These are phyloP conservation scores for Mycosarcoma mackinlayi DNA, from an alignment of 1,284 basidiomycete genomes.

Conservation along the genomic window DNA sequence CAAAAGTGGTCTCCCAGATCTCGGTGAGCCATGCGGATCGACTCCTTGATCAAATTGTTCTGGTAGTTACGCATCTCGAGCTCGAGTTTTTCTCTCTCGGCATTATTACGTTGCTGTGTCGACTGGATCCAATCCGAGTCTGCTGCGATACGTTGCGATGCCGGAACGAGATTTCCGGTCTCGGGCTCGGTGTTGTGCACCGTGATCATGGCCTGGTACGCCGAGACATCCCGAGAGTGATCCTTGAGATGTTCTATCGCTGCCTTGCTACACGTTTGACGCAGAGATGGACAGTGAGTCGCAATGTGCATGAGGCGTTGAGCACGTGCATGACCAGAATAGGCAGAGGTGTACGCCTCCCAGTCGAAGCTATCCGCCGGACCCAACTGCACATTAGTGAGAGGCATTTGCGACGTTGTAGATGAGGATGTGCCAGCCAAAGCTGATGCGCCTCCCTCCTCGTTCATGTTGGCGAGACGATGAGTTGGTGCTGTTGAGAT, in stretches of 20 bases:
- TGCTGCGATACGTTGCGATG: conserved; percentile 20
- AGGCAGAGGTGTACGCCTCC: conserved; percentile 56
- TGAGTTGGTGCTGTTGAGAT: no score
- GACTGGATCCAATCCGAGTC: conserved; percentile 77
- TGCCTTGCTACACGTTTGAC: conserved; percentile 36
- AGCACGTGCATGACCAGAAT: conserved; percentile 33
- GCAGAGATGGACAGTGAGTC: conserved; percentile 36
- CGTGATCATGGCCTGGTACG: conserved; percentile 37
- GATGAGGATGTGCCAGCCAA: conserved; percentile 4
- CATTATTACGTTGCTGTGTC: conserved; percentile 74
- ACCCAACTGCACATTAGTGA: conserved; percentile 15
- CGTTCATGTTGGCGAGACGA: conserved; percentile 24
- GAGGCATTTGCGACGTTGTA: conserved; percentile 2
- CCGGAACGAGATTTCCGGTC: conserved; percentile 22
- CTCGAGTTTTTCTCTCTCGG: conserved; percentile 80
- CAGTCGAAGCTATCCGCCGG: conserved; percentile 56
- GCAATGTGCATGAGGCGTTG: conserved; percentile 52
- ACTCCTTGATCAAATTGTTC: conserved; percentile 93
- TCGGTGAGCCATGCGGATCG: conserved; percentile 86
- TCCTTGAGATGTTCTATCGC: conserved; percentile 43
- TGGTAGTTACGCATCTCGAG: conserved; percentile 88
- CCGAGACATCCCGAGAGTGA: conserved; percentile 34
- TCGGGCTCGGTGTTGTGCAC: conserved; percentile 47
- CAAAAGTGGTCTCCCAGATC: conserved; percentile 83
- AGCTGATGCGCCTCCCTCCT: not conserved